A percentile compares a stretch with the other conserved stretches of the same genome.
Evolutionary conservation across 164 flowering plant genomes (phyloP).

Genomic region (Magnolia officinalis): DNA sequence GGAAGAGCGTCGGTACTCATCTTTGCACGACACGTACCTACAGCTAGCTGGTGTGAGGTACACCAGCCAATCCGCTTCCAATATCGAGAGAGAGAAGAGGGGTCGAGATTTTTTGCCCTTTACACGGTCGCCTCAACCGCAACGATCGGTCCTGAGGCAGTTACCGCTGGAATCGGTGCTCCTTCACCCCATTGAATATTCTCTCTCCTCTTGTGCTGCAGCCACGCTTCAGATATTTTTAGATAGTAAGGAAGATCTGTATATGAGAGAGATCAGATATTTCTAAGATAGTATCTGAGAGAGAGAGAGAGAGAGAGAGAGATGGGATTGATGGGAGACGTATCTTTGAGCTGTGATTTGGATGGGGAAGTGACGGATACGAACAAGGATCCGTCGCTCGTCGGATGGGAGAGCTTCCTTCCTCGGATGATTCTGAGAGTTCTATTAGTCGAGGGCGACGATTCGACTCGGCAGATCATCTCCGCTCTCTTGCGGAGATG

Average conservation of each 20-base stretch:
- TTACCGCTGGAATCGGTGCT: not conserved
- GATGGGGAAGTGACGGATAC: conserved; percentile 3
- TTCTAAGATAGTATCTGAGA: not conserved
- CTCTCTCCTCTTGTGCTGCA: not conserved
- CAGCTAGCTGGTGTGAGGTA: too few relatives aligned
- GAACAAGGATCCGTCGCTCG: conserved; percentile 17
- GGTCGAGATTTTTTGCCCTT: not conserved
- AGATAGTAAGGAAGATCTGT: not conserved
- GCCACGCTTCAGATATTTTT: not conserved
- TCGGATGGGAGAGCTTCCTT: conserved; percentile 61
- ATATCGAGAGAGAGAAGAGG: not conserved
- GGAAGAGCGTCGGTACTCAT: too few relatives aligned
- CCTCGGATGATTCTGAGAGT: conserved; percentile 52
- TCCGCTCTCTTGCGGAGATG: conserved; percentile 79
- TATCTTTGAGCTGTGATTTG: conserved; percentile 11
- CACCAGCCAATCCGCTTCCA: too few relatives aligned
- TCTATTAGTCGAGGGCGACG: conserved; percentile 79
- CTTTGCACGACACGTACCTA: too few relatives aligned
- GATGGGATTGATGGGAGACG: not conserved
- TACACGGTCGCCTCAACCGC: not conserved
- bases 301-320: not conserved
- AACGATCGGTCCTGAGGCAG: not conserved
- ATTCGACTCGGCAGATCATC: conserved; percentile 79
- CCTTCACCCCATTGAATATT: not conserved
- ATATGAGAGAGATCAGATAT: not conserved